Percentiles rank a stretch among this genome's conserved stretches.
Conservation (phyloP, 2,329 filamentous ascomycete genomes). For the Claviceps capensis region DNA sequence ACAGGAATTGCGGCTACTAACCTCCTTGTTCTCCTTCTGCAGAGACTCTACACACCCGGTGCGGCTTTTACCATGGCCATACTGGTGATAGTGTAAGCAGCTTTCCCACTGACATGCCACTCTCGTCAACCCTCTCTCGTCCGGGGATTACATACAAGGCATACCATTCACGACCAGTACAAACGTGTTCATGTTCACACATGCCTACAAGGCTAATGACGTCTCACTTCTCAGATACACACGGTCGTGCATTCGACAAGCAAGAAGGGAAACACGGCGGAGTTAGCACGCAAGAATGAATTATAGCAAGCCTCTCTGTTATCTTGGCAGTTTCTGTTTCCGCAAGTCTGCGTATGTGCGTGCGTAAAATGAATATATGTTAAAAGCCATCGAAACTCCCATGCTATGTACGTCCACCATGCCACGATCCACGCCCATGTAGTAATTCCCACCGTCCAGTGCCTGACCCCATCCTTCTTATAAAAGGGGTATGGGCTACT, state of each 20-base stretch:
- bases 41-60: constrained; percentile 34
- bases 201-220: not conserved
- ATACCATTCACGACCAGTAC: too few species aligned
- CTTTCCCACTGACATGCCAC: too few species aligned
- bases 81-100: constrained; percentile 31
- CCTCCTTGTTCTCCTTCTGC: too few species aligned
- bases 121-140: too few species aligned
- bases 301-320: too few species aligned
- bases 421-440: constrained; percentile 5
- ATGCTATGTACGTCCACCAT: constrained; percentile 8
- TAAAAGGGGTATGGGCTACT: too few species aligned
- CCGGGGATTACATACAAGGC: too few species aligned
- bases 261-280: constrained; percentile 19
- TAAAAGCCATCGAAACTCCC: constrained; percentile 1
- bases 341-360: not conserved
- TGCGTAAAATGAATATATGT: not conserved
- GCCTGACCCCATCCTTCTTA: not conserved
- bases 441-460: not conserved
- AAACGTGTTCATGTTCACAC: too few species aligned
- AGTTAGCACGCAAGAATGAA: not conserved
- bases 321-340: too few species aligned
- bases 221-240: constrained; percentile 19
- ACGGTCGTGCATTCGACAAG: constrained; percentile 26
- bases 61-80: constrained; percentile 42
- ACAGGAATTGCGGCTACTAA: too few species aligned